A percentile compares a stretch with the other conserved stretches of the same genome.
Evolutionary conservation across 305 asterid species (phyloP).

Genomic region (Fraxinus baroniana): DNA sequence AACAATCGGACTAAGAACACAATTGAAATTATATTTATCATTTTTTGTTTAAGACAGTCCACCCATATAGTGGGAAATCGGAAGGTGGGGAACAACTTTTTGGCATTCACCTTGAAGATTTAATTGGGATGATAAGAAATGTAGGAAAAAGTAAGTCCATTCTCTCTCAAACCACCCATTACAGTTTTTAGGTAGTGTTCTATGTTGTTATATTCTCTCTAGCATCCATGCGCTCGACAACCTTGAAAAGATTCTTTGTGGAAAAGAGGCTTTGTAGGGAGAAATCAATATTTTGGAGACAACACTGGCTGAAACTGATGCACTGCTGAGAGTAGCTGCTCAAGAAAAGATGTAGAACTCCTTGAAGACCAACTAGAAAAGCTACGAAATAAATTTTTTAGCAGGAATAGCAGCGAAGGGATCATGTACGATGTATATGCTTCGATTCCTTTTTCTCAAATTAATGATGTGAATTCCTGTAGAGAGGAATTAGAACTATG

Average conservation of each 20-base stretch:
- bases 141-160: conserved; percentile 73
- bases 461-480: conserved; percentile 33
- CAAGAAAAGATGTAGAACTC: conserved; percentile 69
- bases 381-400: conserved; percentile 50
- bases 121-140: conserved; percentile 77
- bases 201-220: conserved; percentile 27
- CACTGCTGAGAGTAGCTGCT: conserved; percentile 72
- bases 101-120: conserved; percentile 54
- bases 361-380: conserved; percentile 75
- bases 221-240: conserved; percentile 71
- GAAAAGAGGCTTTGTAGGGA: conserved; percentile 50
- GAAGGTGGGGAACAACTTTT: conserved; percentile 51
- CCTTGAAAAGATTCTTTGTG: conserved; percentile 58
- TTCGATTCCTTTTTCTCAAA: conserved; percentile 38
- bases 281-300: too few relatives aligned
- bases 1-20: not conserved
- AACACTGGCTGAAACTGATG: conserved; percentile 51
- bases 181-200: not conserved
- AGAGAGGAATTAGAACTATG: conserved; percentile 58
- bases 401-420: conserved; percentile 41
- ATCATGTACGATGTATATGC: conserved; percentile 32
- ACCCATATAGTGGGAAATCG: conserved; percentile 22
- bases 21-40: conserved; percentile 25
- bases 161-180: conserved; percentile 14
- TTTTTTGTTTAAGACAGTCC: conserved; percentile 53